A percentile compares a stretch with the other conserved stretches of the same genome.
These are phyloP conservation scores for Rhododendron vialii DNA, from an alignment of 148 eudicot genomes.

Conservation along the genomic window DNA sequence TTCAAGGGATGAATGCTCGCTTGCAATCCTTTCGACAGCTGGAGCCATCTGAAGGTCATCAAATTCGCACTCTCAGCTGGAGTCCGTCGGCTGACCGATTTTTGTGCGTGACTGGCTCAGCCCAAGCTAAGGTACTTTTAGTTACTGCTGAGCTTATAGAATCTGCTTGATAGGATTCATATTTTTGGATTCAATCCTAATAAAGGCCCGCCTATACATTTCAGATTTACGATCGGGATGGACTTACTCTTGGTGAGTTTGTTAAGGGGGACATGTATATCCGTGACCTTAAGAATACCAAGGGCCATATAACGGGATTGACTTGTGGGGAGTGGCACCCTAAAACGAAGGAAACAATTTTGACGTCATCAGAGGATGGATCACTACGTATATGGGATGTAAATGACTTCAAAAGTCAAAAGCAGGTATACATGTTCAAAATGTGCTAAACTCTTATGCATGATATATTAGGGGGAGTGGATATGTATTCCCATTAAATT, in stretches of 20 bases:
- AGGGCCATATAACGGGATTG: conserved; percentile 95
- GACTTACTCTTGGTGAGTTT: conserved; percentile 92
- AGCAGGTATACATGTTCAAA: conserved; percentile 51
- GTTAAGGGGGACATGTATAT: conserved; percentile 97
- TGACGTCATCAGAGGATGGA: conserved; percentile 98
- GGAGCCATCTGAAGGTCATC: conserved; percentile 98
- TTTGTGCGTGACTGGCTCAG: conserved; percentile 93
- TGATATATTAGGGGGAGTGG: neutral
- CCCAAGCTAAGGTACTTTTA: conserved; percentile 84
- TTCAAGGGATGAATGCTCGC: conserved; percentile 97
- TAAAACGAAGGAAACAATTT: conserved; percentile 64
- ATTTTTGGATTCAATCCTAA: neutral
- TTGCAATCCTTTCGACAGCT: conserved; percentile 88
- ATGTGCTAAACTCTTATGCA: neutral
- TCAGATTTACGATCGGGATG: conserved; percentile 96
- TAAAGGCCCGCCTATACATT: neutral
- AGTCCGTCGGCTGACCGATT: conserved; percentile 88
- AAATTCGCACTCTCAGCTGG: conserved; percentile 92
- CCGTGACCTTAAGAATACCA: conserved; percentile 95
- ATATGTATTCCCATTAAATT: neutral
- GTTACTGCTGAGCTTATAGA: neutral
- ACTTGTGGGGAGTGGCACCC: conserved; percentile 99
- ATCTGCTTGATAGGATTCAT: neutral
- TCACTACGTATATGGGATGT: conserved; percentile 97
- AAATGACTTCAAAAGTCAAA: conserved; percentile 90